Base-by-base conservation (phyloP, 768 basidiomycete species). In the Amanita pallidorosea region DNA sequence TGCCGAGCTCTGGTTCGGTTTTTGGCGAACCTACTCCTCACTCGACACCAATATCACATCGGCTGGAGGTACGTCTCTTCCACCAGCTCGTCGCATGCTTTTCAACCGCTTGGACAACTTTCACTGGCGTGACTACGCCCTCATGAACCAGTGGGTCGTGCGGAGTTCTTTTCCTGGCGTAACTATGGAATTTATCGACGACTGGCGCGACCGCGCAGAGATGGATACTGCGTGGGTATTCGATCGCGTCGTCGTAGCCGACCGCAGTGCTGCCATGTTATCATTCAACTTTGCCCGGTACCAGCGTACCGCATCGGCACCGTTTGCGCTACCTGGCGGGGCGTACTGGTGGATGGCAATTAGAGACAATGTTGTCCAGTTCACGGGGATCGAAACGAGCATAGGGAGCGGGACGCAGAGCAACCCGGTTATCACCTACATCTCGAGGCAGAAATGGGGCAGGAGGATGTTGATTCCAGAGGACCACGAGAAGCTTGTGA, bases 71-170 rank as follows among this genome's bases (percentile, higher is more conserved):
- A 88, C 89, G 1, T 64, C 70, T 5, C 81, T 96, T 31, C 86
- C 88, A 1, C 72, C 85, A 1, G 77, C 84, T 0, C 78, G 83
- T 0, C 84, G 87, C 11, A 68, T 93, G 56, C 65, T 90, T 57
- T 92, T 96, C 67, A 72, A 80, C 41, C 84, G 83, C 53, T 65
- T 85, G 11, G 81, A 85, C 56, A 79, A 80, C 9, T 75, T 72
- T 46, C 82, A 88, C 57, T 96, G 92, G 92, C 80, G 89, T 17
- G 93, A 96, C 66, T 92, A 93, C 55, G 81, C 93, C 5, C 68
- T 73, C 33, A 92, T 96, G 91, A 95, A 95, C 64, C 80, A 93
- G 68, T 89, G 79, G 75, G 78, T 93, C 43, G 70, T 89, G 22
- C 83, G 85, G 44, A 77, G 81, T 27, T 75, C 81, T 52, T 91